Evolutionary conservation across 2,329 filamentous ascomycete genomes (phyloP), one percentile per base, ranked within the genome.

Genomic region (Exutisphaerella laricina): DNA sequence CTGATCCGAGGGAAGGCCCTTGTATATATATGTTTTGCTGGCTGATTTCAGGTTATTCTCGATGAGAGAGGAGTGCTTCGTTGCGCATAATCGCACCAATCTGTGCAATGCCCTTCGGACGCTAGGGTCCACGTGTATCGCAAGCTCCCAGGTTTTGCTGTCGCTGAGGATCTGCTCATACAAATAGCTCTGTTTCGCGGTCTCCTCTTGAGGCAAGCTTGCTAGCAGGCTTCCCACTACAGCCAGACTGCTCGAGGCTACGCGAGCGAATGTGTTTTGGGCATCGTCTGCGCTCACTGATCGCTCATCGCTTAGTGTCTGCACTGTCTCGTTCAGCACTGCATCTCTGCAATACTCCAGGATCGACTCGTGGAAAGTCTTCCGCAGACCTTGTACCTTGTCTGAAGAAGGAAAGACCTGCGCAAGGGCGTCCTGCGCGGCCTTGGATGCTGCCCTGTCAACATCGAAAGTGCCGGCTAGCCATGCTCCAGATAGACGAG

Each of bases 301-400:
- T 17, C 90, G 78, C 66, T 94, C 86, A 61, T 98, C 92, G 60
- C 89, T 97, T 25, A 98, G 70, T 0, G 87, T 94, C 25, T 83
- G 75, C 2, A 82, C 66, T 0, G 84, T 90, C 65, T 98, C 92
- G 41, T 82, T 78, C 34, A 79, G 67, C 30, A 92, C 77, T 4
- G 88, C 87, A 58, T 87, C 80, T 43, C 77, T 78, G 44, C 88
- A 87, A 64, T 88, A 96, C 37, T 88, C 80, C 44, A 97, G 70
- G 30, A 96, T 88, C 21, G 85, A 78, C 5, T 73, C 68, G 60
- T 94, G 88, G 58, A 89, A 96, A 40, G 83, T 80, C 60, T 77
- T 86, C 77, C 87, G 89, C 45, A 97, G 83, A 36, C 78, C 75
- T 16, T 70, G 69, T 26, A 84, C 70, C 66, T 96, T 98, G 43